These are phyloP conservation scores for Candida buenavistaensis DNA, from an alignment of 1,139 yeast species.

Conservation along the genomic window DNA sequence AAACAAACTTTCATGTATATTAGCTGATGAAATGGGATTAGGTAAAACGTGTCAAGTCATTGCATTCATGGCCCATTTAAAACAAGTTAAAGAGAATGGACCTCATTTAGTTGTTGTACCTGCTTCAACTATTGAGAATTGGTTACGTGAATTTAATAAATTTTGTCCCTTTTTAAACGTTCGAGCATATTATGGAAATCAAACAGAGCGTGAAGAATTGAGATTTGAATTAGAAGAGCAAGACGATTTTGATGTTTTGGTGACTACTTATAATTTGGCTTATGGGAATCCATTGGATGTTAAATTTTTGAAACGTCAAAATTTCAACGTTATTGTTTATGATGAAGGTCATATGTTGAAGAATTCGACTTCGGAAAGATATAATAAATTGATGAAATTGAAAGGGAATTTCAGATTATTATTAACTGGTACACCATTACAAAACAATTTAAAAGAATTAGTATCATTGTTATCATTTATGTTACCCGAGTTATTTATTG, in stretches of 20 bases:
- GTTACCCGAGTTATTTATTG: slow-evolving; percentile 78
- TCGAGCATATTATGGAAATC: slow-evolving; percentile 92
- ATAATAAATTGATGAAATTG: slow-evolving; percentile 79
- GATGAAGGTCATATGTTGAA: slow-evolving; percentile 98
- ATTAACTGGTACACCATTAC: slow-evolving; percentile 95
- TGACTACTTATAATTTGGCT: slow-evolving; percentile 91
- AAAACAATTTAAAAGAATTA: slow-evolving; percentile 85
- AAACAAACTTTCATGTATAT: slow-evolving; percentile 79
- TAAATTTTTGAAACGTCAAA: slow-evolving; percentile 68
- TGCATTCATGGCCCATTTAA: slow-evolving; percentile 84
- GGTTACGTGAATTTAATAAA: slow-evolving; percentile 92
- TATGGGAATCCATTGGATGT: slow-evolving; percentile 84
- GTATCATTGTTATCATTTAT: slow-evolving; percentile 89
- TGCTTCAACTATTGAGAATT: slow-evolving; percentile 92
- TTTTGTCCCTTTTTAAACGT: slow-evolving; percentile 82
- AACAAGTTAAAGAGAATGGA: slow-evolving; percentile 87
- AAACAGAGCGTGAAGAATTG: slow-evolving; percentile 79
- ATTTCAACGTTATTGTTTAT: slow-evolving; percentile 85
- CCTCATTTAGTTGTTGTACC: slow-evolving; percentile 96
- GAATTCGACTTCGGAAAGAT: slow-evolving; percentile 85
- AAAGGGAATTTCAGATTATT: slow-evolving; percentile 78
- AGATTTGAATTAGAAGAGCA: slow-evolving; percentile 64
- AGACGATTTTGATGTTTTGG: slow-evolving; percentile 79
- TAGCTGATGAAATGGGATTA: slow-evolving; percentile 98
- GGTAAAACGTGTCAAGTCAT: slow-evolving; percentile 97